Evolutionary conservation across 768 basidiomycete species (phyloP).

Genomic region (Auricularia sp.): DNA sequence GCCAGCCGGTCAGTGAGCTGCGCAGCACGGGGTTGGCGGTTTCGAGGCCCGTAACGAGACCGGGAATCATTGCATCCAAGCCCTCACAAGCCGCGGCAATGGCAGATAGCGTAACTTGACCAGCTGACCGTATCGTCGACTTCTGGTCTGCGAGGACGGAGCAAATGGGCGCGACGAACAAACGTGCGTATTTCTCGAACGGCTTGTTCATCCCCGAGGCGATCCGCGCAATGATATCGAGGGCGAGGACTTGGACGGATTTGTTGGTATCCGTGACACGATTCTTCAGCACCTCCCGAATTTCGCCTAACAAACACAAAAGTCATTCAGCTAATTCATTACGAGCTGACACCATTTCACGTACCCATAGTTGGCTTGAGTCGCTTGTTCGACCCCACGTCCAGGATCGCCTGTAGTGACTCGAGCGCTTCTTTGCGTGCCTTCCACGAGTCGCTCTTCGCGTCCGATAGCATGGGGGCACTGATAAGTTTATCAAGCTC

Average conservation of each 20-base stretch:
- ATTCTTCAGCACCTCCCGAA: constrained; percentile 78
- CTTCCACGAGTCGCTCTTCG: constrained; percentile 95
- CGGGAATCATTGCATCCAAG: constrained; percentile 70
- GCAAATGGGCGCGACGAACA: constrained; percentile 67
- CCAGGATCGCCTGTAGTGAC: constrained; percentile 67
- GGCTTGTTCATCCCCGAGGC: constrained; percentile 92
- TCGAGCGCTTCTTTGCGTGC: constrained; percentile 93
- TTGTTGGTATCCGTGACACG: constrained; percentile 90
- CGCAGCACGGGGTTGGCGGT: constrained; percentile 81
- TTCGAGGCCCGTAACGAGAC: constrained; percentile 74
- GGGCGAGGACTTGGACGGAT: constrained; percentile 78
- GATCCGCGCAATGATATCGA: constrained; percentile 84
- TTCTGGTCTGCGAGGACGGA: constrained; percentile 91
- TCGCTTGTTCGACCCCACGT: constrained; percentile 87
- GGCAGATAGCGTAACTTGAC: constrained; percentile 64
- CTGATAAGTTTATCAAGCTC: constrained; percentile 83
- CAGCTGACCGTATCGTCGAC: constrained; percentile 71
- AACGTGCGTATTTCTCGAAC: constrained; percentile 80
- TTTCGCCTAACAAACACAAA: constrained; percentile 56
- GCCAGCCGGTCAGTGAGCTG: constrained; percentile 68
- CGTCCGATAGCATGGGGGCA: constrained; percentile 70
- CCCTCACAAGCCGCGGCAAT: constrained; percentile 80
- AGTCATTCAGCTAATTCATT: background rate
- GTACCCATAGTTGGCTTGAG: constrained; percentile 83
- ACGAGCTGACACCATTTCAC: constrained; percentile 12